These are phyloP conservation scores for Lentithecium fluviatile DNA, from an alignment of 495 filamentous ascomycete species.

Conservation along the genomic window DNA sequence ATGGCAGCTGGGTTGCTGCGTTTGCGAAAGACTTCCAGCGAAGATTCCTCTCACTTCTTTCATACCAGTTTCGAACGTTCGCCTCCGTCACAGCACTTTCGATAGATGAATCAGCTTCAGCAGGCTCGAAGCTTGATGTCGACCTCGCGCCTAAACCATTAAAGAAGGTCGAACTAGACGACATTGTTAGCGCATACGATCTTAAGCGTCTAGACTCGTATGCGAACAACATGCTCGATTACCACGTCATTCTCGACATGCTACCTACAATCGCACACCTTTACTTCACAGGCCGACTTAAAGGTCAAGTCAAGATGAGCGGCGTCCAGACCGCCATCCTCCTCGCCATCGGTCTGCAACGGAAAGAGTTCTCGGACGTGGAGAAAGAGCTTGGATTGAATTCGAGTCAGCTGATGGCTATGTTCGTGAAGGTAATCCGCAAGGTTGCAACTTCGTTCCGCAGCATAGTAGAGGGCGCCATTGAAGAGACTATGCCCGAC, in stretches of 20 bases:
- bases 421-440: constrained; percentile 93
- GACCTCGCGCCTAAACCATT: constrained; percentile 54
- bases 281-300: constrained; percentile 78
- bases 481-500: constrained; percentile 68
- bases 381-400: constrained; percentile 76
- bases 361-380: constrained; percentile 77
- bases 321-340: constrained; percentile 82
- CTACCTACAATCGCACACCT: constrained; percentile 75
- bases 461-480: constrained; percentile 67
- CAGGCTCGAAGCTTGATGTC: constrained; percentile 63
- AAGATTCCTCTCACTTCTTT: constrained; percentile 81
- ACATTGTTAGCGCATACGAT: constrained; percentile 81
- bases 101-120: constrained; percentile 80
- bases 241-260: constrained; percentile 95
- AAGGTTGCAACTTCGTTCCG: constrained; percentile 80
- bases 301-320: constrained; percentile 61
- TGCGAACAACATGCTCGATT: constrained; percentile 93
- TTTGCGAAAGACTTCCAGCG: constrained; percentile 91
- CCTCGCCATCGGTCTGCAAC: constrained; percentile 82
- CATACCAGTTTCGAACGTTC: constrained; percentile 89
- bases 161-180: constrained; percentile 70
- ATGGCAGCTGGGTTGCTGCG: constrained; percentile 80
- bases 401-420: constrained; percentile 79
- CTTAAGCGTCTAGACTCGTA: constrained; percentile 92
- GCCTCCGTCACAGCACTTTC: constrained; percentile 76